Percentiles rank a stretch among this genome's conserved stretches.
Evolutionary conservation across 495 filamentous ascomycete genomes (phyloP).

Genomic region (Penicillium psychrofluorescens): DNA sequence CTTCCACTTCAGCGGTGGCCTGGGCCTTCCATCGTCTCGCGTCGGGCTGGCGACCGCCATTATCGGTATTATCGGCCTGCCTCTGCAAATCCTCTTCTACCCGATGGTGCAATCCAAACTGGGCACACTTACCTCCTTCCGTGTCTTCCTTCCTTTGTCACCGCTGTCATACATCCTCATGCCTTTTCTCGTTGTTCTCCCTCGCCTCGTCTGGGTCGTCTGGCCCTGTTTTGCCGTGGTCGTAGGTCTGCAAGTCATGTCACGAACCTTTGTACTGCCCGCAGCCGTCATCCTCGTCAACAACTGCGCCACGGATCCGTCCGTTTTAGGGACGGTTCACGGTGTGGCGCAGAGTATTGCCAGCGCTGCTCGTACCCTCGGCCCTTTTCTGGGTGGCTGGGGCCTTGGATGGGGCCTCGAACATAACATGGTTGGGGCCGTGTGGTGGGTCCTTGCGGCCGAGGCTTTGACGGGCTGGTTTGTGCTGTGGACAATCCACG

Average conservation of each 20-base stretch:
- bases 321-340: slow-evolving; percentile 61
- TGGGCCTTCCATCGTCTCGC: slow-evolving; percentile 58
- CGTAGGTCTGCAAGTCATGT: slow-evolving; percentile 60
- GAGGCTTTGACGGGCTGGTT: slow-evolving; percentile 44
- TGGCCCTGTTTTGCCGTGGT: slow-evolving; percentile 54
- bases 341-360: slow-evolving; percentile 60
- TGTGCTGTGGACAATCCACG: slow-evolving; percentile 44
- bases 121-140: slow-evolving; percentile 56
- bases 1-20: slow-evolving; percentile 64
- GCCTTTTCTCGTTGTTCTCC: slow-evolving; percentile 60
- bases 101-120: slow-evolving; percentile 51
- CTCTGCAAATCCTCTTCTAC: slow-evolving; percentile 65
- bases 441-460: slow-evolving; percentile 61
- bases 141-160: slow-evolving; percentile 52
- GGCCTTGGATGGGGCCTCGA: slow-evolving; percentile 57
- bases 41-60: slow-evolving; percentile 64
- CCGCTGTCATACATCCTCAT: slow-evolving; percentile 58
- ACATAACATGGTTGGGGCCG: slow-evolving; percentile 56
- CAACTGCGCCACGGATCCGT: slow-evolving; percentile 56
- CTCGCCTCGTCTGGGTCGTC: slow-evolving; percentile 36
- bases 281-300: slow-evolving; percentile 63
- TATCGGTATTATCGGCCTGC: slow-evolving; percentile 63
- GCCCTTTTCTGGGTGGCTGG: slow-evolving; percentile 58
- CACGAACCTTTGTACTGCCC: slow-evolving; percentile 64
- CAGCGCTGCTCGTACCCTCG: slow-evolving; percentile 53